Percentiles rank a stretch among this genome's conserved stretches.
Conservation (phyloP, 2,329 filamentous ascomycete genomes). For the Blastomyces gilchristii region DNA sequence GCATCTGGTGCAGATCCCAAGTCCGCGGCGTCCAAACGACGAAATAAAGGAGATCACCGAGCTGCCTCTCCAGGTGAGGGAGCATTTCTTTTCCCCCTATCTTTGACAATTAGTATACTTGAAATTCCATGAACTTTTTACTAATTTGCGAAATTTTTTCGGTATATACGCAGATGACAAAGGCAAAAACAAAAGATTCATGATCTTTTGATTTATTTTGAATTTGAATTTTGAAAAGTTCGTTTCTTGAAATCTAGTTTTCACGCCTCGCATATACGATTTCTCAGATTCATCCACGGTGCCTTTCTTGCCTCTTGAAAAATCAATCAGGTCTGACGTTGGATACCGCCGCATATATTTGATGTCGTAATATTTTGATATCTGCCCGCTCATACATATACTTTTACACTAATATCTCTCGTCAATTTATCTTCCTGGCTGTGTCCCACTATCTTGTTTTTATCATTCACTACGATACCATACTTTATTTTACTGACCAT, state of each 20-base stretch:
- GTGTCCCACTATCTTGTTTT: neutral
- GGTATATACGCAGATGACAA: conserved; percentile 12
- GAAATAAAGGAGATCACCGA: neutral
- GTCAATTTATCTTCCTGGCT: neutral
- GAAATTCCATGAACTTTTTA: neutral
- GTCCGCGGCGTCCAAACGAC: conserved; percentile 17
- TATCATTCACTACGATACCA: neutral
- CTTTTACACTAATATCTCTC: neutral
- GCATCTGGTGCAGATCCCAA: conserved; percentile 46
- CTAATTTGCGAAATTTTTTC: neutral
- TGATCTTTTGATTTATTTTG: conserved; percentile 17
- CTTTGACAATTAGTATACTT: neutral
- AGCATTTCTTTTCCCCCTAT: too few species aligned
- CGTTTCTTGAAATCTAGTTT: neutral
- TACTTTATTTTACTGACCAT: neutral
- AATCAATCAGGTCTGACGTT: neutral
- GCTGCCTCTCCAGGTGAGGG: neutral
- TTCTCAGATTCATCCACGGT: neutral
- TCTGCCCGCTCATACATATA: neutral
- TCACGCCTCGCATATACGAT: neutral
- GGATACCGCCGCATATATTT: neutral
- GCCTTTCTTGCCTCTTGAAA: neutral
- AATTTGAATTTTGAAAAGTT: neutral
- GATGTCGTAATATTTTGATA: neutral
- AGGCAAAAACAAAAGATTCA: conserved; percentile 18